A percentile compares a stretch with the other conserved stretches of the same genome.
phyloP scores from a whole-genome alignment of 176 grass and related monocot genomes.

The Neostapfia colusana region DNA sequence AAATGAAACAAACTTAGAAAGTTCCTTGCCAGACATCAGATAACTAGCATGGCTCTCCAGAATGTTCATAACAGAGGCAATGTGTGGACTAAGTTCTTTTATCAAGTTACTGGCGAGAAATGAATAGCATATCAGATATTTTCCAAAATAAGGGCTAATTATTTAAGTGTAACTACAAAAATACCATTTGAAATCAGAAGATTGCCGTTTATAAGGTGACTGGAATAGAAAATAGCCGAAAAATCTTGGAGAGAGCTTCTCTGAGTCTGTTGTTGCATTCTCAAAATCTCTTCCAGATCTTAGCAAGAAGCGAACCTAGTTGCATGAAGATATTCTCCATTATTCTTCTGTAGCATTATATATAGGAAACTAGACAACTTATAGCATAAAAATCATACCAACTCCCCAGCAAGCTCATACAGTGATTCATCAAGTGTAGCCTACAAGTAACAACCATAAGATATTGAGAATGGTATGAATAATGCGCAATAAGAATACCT shows the following conservation, averaged over 20 bases:
- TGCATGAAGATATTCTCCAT: constrained; percentile 29
- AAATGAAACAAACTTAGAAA: constrained; percentile 98
- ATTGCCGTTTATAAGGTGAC: constrained; percentile 74
- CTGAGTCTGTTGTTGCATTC: constrained; percentile 67
- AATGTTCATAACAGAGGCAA: constrained; percentile 98
- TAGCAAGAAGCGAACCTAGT: constrained; percentile 87
- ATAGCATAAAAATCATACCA: constrained; percentile 68
- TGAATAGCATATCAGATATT: constrained; percentile 21
- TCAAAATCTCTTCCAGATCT: constrained; percentile 96
- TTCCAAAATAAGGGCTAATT: constrained; percentile 7
- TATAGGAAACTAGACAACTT: constrained; percentile 35
- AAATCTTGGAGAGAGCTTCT: constrained; percentile 91
- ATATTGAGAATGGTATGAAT: constrained; percentile 17
- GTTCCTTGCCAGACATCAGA: constrained; percentile 98
- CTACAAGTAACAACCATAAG: constrained; percentile 41
- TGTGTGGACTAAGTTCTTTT: constrained; percentile 96
- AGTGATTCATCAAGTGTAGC: constrained; percentile 97
- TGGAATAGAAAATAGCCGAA: constrained; percentile 78
- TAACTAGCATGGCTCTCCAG: constrained; percentile 93
- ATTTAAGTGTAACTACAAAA: constrained; percentile 22
- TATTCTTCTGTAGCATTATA: constrained; percentile 23
- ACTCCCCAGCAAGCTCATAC: constrained; percentile 85
- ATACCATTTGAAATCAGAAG: constrained; percentile 89
- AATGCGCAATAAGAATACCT: background rate
- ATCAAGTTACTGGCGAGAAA: constrained; percentile 57